Base-by-base conservation (phyloP, 257 asterid species). In the Lantana camara region DNA sequence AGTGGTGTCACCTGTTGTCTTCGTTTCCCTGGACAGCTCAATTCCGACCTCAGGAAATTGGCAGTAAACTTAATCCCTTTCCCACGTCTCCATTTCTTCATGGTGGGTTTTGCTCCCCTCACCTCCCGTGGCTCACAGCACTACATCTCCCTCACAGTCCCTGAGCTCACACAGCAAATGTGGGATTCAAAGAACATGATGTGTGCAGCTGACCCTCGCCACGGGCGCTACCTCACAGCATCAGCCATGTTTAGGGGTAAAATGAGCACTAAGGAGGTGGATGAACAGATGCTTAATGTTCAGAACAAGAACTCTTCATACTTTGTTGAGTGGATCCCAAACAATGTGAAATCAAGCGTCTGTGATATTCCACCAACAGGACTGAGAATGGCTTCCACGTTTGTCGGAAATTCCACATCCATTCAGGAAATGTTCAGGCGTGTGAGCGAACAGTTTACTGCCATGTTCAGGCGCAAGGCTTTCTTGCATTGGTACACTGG, bases 401-500 rank as follows among this genome's bases (percentile, higher is more conserved):
- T 89, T 7, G 73, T 89, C 0, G 96, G 96, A 24, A 89, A 89
- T 51, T 89, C 96, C 0, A 89, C 96, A 1, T 89, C 96, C 1
- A 89, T 89, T 51, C 96, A 85, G 66, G 96, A 89, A 64, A 89
- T 89, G 96, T 89, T 89, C 67, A 64, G 96, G 77, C 78, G 96
- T 61, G 96, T 89, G 77, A 89, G 96, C 29, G 95, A 89, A 82
- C 96, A 89, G 71, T 89, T 89, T 62, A 89, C 96, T 1, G 96
- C 96, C 46, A 89, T 89, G 95, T 89, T 80, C 74, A 57, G 96
- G 66, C 83, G 96, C 15, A 89, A 89, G 89, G 96, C 95, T 7
- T 89, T 89, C 81, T 84, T 89, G 93, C 96, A 89, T 24, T 89
- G 96, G 95, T 89, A 89, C 73, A 89, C 96, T 0, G 96, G 96